Percentiles rank a stretch among this genome's conserved stretches.
phyloP scores from a whole-genome alignment of 2,329 filamentous ascomycete species.

The Talaromyces albobiverticillius region DNA sequence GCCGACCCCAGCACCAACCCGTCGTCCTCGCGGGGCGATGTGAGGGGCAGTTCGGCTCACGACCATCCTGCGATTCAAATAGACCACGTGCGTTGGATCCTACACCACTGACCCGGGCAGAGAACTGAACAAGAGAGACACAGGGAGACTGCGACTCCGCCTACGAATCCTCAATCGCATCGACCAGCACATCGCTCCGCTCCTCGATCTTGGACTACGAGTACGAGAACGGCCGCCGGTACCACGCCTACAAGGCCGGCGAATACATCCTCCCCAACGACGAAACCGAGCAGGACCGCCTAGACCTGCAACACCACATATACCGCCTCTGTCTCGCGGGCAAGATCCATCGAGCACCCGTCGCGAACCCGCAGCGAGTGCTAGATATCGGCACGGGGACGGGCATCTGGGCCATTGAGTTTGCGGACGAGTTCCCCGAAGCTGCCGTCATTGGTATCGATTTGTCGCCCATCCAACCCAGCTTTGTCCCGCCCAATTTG shows the following conservation, averaged over 20 bases:
- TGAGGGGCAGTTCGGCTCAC: neutral
- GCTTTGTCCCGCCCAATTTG: constrained; percentile 11
- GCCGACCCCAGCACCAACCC: neutral
- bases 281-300: constrained; percentile 30
- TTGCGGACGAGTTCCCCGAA: constrained; percentile 8
- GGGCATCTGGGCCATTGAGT: constrained; percentile 9
- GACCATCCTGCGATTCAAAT: neutral
- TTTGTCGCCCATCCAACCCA: constrained; percentile 19
- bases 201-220: constrained; percentile 15
- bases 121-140: neutral
- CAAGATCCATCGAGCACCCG: constrained; percentile 17
- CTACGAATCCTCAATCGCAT: neutral
- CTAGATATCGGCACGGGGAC: constrained; percentile 9
- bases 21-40: neutral
- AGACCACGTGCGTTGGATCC: neutral
- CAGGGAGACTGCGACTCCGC: neutral
- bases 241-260: neutral
- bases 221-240: neutral
- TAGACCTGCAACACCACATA: constrained; percentile 26
- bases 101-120: neutral
- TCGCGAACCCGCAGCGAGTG: neutral
- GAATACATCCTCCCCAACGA: constrained; percentile 27
- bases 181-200: neutral
- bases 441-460: constrained; percentile 17
- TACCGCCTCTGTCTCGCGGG: constrained; percentile 16